Evolutionary conservation across 495 filamentous ascomycete species (phyloP), one percentile per base, ranked within the genome.

Genomic region (Evernia prunastri): DNA sequence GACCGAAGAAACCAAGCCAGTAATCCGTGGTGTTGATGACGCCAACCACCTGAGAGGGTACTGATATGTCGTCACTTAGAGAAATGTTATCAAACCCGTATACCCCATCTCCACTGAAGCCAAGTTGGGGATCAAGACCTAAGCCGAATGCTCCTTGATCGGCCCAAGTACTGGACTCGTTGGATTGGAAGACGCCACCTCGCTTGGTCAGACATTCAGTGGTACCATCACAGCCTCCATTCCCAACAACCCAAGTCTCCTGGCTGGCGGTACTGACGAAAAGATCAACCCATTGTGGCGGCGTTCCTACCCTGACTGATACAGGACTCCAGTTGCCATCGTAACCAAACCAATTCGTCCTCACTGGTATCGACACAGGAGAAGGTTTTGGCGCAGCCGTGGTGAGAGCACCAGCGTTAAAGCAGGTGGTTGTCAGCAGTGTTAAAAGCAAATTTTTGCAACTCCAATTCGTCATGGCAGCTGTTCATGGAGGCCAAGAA

Each of bases 31-130:
- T 75, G 61, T 81, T 86, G 69, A 86, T 78, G 29, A 78, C 79
- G 25, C 79, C 80, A 54, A 87, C 74, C 36, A 83, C 61, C 40
- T 75, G 73, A 59, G 75, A 74, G 20, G 79, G 74, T 58, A 82
- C 76, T 15, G 80, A 68, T 42, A 79, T 77, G 8, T 77, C 70
- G 33, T 75, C 65, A 20, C 73, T 72, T 59, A 73, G 73, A n/a
- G 77, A 75, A 33, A 85, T 67, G 12, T 73, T 80, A 59, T 89
- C 86, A 68, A 84, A 74, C 11, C 82, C 86, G 69, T 84, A 87
- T 57, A 84, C 74, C 33, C 82, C 85, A 66, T 80, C 80, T 13
- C 80, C 80, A 15, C 71, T 73, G 33, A 79, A 70, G 31, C 78
- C 82, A 17, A 84, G 76, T 58, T 84, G 72, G 11, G 60, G 57